Percentiles rank a stretch among this genome's conserved stretches.
phyloP scores from a whole-genome alignment of 2,329 filamentous ascomycete genomes.

The Phoma herbarum region DNA sequence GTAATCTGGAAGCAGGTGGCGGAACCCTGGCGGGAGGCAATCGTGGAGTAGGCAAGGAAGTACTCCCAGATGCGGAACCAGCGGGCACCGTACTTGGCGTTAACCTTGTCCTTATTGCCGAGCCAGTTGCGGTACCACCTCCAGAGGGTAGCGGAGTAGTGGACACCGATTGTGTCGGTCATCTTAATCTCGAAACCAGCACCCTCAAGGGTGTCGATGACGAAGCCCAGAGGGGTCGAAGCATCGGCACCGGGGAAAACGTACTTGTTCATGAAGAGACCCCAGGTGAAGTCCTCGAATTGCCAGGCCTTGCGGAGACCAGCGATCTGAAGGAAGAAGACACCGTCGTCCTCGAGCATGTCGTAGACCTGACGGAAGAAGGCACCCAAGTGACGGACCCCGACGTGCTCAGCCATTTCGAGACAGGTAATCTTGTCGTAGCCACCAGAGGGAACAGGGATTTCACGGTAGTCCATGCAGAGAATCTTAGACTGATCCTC shows the following conservation, averaged over 20 bases:
- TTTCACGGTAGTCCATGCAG: conserved; percentile 97
- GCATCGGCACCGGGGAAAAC: conserved; percentile 97
- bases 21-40: conserved; percentile 81
- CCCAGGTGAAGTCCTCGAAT: conserved; percentile 98
- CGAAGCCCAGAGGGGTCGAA: conserved; percentile 88
- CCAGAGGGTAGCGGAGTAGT: conserved; percentile 97
- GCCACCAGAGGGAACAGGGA: conserved; percentile 76
- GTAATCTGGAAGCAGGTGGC: conserved; percentile 90
- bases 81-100: conserved; percentile 91
- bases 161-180: conserved; percentile 92
- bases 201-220: conserved; percentile 83
- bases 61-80: conserved; percentile 98
- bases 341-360: conserved; percentile 95
- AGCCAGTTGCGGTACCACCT: conserved; percentile 99
- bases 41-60: conserved; percentile 87
- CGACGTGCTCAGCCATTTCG: conserved; percentile 99
- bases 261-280: conserved; percentile 99
- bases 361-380: conserved; percentile 90
- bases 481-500: conserved; percentile 91
- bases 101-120: conserved; percentile 88
- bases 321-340: conserved; percentile 95
- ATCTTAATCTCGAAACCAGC: conserved; percentile 91
- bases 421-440: conserved; percentile 98
- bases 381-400: conserved; percentile 82
- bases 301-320: conserved; percentile 96